A percentile compares a stretch with the other conserved stretches of the same genome.
Conservation (phyloP, 768 basidiomycete species). For the Postia placenta region DNA sequence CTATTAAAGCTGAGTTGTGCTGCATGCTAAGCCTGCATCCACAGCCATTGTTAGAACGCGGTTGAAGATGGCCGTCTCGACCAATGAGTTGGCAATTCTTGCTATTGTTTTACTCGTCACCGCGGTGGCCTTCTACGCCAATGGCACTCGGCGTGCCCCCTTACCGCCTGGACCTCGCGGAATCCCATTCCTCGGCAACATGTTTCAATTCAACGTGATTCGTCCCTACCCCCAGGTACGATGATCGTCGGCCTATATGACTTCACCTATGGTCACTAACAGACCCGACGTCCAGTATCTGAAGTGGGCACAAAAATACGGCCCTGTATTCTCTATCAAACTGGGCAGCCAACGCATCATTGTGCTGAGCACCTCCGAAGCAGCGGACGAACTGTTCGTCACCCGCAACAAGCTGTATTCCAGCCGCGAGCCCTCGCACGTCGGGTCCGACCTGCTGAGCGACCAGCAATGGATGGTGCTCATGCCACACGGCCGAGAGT, state of each 20-base stretch:
- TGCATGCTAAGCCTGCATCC: too few relatives aligned
- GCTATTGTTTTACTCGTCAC: too few relatives aligned
- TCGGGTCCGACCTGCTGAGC: slow-evolving; percentile 28
- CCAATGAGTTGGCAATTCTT: too few relatives aligned
- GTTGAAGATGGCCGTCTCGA: too few relatives aligned
- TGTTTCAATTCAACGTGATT: slow-evolving; percentile 16
- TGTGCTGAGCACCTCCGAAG: slow-evolving; percentile 15
- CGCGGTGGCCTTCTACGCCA: too few relatives aligned
- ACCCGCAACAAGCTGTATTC: slow-evolving; percentile 23
- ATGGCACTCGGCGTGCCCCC: too few relatives aligned
- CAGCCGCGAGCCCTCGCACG: slow-evolving; percentile 23
- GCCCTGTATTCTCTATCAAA: slow-evolving; percentile 23
- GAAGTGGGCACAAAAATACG: slow-evolving; percentile 25
- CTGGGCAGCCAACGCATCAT: slow-evolving; percentile 16
- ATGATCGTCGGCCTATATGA: too few relatives aligned
- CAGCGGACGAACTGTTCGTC: slow-evolving; percentile 16
- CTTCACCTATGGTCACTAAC: neutral
- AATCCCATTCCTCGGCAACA: slow-evolving; percentile 27
- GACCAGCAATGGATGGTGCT: slow-evolving; percentile 23
- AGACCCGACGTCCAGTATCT: slow-evolving; percentile 13
- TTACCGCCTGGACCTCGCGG: slow-evolving; percentile 28
- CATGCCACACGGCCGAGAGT: slow-evolving; percentile 23
- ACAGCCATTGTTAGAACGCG: too few relatives aligned
- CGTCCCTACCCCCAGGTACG: neutral
- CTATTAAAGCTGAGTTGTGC: too few relatives aligned